Conservation (phyloP, 208 protist species). For the Naegleria fowleri region DNA sequence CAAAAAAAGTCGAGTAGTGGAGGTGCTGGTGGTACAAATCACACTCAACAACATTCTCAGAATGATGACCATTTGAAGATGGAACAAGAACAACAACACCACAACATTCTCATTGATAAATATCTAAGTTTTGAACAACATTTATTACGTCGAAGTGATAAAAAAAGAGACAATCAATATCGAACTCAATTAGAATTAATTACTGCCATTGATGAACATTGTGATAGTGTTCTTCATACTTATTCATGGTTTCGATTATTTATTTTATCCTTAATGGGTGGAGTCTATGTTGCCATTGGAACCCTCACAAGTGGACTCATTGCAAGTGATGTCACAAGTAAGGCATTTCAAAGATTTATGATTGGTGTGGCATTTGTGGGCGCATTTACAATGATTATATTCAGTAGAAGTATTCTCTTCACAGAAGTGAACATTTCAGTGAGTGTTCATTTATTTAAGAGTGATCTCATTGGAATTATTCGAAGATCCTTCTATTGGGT, state of each 20-base stretch:
- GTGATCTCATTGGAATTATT: background rate
- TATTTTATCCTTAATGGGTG: background rate
- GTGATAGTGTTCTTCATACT: background rate
- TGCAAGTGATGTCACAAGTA: background rate
- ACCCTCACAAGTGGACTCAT: background rate
- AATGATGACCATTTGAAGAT: too few relatives aligned
- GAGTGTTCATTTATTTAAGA: background rate
- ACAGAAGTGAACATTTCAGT: background rate
- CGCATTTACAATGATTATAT: constrained; percentile 13
- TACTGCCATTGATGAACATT: constrained; percentile 13
- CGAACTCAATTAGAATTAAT: constrained; percentile 1
- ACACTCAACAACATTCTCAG: too few relatives aligned
- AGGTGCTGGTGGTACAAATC: too few relatives aligned
- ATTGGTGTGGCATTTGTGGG: background rate
- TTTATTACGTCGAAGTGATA: background rate
- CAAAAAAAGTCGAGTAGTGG: too few relatives aligned
- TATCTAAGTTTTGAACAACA: constrained; percentile 11
- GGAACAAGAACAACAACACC: background rate
- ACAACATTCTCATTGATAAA: background rate
- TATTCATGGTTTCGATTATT: background rate
- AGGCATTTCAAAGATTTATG: background rate
- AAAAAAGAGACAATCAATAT: background rate
- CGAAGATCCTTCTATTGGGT: background rate
- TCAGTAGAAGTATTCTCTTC: background rate
- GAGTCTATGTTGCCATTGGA: background rate